Percentiles rank a stretch among this genome's conserved stretches.
These are phyloP conservation scores for Musa beccarii DNA, from an alignment of 176 grass and related monocot species.

Conservation along the genomic window DNA sequence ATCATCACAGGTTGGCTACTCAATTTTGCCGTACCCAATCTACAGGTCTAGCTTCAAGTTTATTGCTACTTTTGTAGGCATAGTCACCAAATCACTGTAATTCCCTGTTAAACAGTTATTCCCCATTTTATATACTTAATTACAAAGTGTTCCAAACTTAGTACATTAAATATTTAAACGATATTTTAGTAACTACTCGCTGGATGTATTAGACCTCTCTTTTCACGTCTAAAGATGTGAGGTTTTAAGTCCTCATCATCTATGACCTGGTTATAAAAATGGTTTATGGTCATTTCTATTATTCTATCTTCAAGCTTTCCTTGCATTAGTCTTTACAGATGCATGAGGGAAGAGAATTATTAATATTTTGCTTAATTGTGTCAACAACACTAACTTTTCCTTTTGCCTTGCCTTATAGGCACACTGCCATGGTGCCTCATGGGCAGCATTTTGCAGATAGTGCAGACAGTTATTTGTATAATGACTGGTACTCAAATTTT, in stretches of 20 bases:
- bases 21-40: not conserved
- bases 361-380: not conserved
- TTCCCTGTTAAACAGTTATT: too few species aligned
- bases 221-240: not conserved
- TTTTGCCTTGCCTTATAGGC: not conserved
- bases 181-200: too few species aligned
- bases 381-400: not conserved
- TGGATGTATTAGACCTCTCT: too few species aligned
- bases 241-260: not conserved
- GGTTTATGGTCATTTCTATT: not conserved
- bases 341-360: not conserved
- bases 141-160: too few species aligned
- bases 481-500: conserved; percentile 21
- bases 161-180: too few species aligned
- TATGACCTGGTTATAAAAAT: not conserved
- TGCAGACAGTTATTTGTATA: conserved; percentile 1
- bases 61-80: not conserved
- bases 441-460: not conserved
- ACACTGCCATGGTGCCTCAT: not conserved
- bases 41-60: not conserved
- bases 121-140: too few species aligned
- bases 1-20: not conserved
- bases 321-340: not conserved
- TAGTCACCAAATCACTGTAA: not conserved
- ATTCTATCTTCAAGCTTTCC: not conserved